Evolutionary conservation across 2,329 filamentous ascomycete genomes (phyloP).

Genomic region (Cylindrodendrum hubeiense): DNA sequence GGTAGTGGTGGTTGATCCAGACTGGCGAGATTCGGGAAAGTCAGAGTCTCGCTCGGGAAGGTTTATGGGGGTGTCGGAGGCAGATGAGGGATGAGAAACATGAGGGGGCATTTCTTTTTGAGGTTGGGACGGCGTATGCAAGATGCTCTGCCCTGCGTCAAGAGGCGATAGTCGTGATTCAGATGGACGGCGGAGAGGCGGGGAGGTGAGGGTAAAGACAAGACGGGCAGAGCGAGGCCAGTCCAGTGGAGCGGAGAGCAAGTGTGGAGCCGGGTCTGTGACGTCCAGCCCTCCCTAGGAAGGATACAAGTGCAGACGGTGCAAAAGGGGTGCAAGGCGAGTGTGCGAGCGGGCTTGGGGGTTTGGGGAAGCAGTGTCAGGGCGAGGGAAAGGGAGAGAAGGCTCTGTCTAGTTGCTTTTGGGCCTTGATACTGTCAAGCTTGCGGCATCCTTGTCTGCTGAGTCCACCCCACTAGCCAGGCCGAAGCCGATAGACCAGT

Average conservation of each 20-base stretch:
- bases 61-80: constrained; percentile 39
- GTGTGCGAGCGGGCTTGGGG: constrained; percentile 28
- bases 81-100: constrained; percentile 44
- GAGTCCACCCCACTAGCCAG: constrained; percentile 42
- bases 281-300: constrained; percentile 40
- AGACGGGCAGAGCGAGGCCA: constrained; percentile 29
- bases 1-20: constrained; percentile 40
- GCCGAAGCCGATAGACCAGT: constrained; percentile 31
- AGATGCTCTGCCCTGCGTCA: constrained; percentile 47
- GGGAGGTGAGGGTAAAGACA: constrained; percentile 37
- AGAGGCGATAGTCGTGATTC: constrained; percentile 42
- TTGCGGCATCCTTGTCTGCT: constrained; percentile 39
- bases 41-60: constrained; percentile 44
- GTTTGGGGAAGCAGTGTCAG: constrained; percentile 29
- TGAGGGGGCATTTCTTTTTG: constrained; percentile 51
- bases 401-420: constrained; percentile 42
- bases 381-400: constrained; percentile 32
- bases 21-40: constrained; percentile 44
- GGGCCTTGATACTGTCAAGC: constrained; percentile 40
- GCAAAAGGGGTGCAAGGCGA: constrained; percentile 5
- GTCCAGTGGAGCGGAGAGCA: constrained; percentile 28
- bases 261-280: constrained; percentile 37
- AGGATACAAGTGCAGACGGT: constrained; percentile 23
- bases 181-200: constrained; percentile 38
- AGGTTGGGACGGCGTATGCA: constrained; percentile 48